These are phyloP conservation scores for Globisporangium echinulatum DNA, from an alignment of 352 stramenopile genomes.

Conservation along the genomic window DNA sequence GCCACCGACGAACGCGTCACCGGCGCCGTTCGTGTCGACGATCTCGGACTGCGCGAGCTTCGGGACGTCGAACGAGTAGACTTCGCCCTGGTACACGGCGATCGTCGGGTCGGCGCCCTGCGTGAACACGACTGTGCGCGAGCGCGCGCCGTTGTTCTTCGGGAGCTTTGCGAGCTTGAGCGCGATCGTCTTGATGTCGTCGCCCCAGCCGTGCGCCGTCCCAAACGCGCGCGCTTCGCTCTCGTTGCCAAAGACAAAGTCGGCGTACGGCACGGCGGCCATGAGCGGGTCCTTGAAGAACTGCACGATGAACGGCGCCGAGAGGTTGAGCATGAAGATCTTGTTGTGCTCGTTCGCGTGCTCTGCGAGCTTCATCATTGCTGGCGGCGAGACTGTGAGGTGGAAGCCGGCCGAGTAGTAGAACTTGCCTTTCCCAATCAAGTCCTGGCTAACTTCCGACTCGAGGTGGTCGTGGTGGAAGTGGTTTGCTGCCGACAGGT, in stretches of 20 bases:
- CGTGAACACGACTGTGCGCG: conserved; percentile 97
- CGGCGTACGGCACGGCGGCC: conserved; percentile 90
- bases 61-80: conserved; percentile 90
- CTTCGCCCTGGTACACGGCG: conserved; percentile 92
- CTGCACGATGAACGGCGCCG: conserved; percentile 97
- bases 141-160: conserved; percentile 89
- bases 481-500: conserved; percentile 98
- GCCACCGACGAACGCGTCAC: conserved; percentile 98
- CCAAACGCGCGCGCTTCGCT: conserved; percentile 95
- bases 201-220: conserved; percentile 86
- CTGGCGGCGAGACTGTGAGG: conserved; percentile 94
- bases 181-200: conserved; percentile 87
- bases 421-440: conserved; percentile 92
- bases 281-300: conserved; percentile 97
- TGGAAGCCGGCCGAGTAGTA: conserved; percentile 99
- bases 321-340: conserved; percentile 96
- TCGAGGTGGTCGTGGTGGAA: conserved; percentile 92
- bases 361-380: conserved; percentile 90
- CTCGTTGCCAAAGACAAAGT: conserved; percentile 99
- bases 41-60: conserved; percentile 86
- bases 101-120: conserved; percentile 95
- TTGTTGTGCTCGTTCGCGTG: conserved; percentile 92
- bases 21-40: conserved; percentile 99
- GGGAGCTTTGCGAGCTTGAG: conserved; percentile 90
- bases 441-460: conserved; percentile 87